Conservation (phyloP, 2,329 filamentous ascomycete species). For the Basipetospora chlamydospora region DNA sequence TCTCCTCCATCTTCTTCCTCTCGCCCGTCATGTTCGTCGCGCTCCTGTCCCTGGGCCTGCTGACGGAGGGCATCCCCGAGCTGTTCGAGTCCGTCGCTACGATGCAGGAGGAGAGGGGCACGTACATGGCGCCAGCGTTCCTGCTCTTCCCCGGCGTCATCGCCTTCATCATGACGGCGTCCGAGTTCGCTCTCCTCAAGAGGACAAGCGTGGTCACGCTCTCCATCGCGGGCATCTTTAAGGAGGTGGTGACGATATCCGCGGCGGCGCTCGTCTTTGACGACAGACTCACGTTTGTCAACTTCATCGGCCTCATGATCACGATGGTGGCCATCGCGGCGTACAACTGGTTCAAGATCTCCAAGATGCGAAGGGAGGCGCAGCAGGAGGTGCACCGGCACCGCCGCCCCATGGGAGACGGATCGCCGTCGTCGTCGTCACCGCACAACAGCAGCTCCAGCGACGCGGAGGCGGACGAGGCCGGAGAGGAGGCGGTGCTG, state of each 20-base stretch:
- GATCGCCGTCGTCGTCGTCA: conserved; percentile 15
- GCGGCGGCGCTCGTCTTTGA: conserved; percentile 80
- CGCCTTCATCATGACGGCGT: conserved; percentile 92
- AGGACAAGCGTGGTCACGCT: conserved; percentile 92
- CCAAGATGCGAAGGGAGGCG: conserved; percentile 72
- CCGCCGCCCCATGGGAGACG: conserved; percentile 19
- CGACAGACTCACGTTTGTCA: conserved; percentile 75
- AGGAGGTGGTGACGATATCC: conserved; percentile 91
- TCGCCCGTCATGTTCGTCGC: conserved; percentile 90
- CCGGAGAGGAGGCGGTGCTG: conserved; percentile 31
- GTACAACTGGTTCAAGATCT: conserved; percentile 93
- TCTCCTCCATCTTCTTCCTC: conserved; percentile 95
- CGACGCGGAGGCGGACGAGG: conserved; percentile 26
- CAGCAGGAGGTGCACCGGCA: conserved; percentile 33
- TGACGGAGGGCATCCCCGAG: conserved; percentile 64
- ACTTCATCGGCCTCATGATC: conserved; percentile 72
- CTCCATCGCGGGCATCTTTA: conserved; percentile 95
- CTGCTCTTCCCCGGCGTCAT: conserved; percentile 81
- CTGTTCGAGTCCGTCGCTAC: conserved; percentile 50
- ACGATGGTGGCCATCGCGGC: conserved; percentile 75
- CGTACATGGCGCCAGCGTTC: conserved; percentile 50
- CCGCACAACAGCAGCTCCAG: conserved; percentile 23
- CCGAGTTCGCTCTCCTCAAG: conserved; percentile 88
- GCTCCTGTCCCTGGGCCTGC: conserved; percentile 65
- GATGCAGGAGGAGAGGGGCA: conserved; percentile 55